Evolutionary conservation across 1,139 yeast genomes (phyloP).

Genomic region (Lodderomyces pseudojiufengensis): DNA sequence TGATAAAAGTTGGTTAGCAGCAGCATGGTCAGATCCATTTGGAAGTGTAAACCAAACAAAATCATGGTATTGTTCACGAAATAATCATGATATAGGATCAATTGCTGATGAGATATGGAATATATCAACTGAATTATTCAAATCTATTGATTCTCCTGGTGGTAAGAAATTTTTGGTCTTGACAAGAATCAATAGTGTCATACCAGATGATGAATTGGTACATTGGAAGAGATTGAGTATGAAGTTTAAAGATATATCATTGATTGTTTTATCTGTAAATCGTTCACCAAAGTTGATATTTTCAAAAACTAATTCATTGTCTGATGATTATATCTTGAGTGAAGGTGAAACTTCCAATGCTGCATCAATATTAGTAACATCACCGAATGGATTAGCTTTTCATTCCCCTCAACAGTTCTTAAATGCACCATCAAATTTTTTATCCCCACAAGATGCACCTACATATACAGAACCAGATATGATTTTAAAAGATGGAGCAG

Average conservation of each 20-base stretch:
- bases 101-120: constrained; percentile 42
- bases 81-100: constrained; percentile 24
- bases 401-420: constrained; percentile 41
- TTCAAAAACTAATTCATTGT: constrained; percentile 3
- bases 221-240: constrained; percentile 71
- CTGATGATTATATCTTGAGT: background rate
- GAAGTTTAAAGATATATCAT: constrained; percentile 57
- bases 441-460: constrained; percentile 30
- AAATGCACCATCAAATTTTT: constrained; percentile 33
- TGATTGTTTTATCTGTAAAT: constrained; percentile 73
- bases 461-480: constrained; percentile 27
- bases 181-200: constrained; percentile 65
- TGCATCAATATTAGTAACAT: constrained; percentile 26
- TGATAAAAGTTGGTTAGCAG: constrained; percentile 81
- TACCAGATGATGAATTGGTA: constrained; percentile 74
- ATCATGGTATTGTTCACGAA: constrained; percentile 55
- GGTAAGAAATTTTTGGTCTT: constrained; percentile 64
- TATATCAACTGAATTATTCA: constrained; percentile 36
- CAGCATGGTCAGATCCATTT: constrained; percentile 86
- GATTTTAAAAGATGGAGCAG: constrained; percentile 45
- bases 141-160: constrained; percentile 24
- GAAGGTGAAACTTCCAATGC: constrained; percentile 19
- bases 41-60: constrained; percentile 63
- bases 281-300: constrained; percentile 57
- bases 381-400: constrained; percentile 32